Evolutionary conservation across 2,329 filamentous ascomycete genomes (phyloP), one percentile per base, ranked within the genome.

Genomic region (Didymella keratinophila): DNA sequence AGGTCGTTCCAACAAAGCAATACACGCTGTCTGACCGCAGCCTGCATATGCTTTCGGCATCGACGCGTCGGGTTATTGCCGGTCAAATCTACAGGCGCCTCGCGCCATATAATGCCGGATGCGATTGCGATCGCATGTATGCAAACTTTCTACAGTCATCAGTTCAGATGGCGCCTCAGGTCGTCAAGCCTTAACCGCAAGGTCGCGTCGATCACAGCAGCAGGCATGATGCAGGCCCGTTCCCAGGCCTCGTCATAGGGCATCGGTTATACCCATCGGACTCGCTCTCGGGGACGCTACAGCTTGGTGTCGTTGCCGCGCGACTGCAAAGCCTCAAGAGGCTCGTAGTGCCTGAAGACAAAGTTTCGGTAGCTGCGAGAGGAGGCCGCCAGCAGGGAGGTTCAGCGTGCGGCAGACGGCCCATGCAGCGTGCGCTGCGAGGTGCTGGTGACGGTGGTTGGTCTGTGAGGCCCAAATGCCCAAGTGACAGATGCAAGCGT

Each of bases 401-500:
- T 57, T 61, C 62, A 64, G 60, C 56, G 20, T 63, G 57, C 60
- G 49, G 52, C 55, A 49, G 58, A 58, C 58, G 56, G 59, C 60
- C 55, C 58, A 59, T 58, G 58, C 64, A 52, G 59, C 59, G 42
- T 41, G 45, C 42, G 58, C 52, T 60, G 64, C 57, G 53, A 60
- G 45, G 58, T 64, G 63, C 63, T 58, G 56, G 54, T 46, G 51
- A 57, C 51, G 36, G 49, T 66, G 68, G 65, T 68, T 70, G 63
- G 68, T 46, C 61, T 64, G 52, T 52, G 52, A 62, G 64, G 61
- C 65, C 63, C 70, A 66, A 66, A 65, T 63, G 64, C 63, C 60
- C 66, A 60, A 74, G 65, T 75, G 70, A 70, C 72, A 71, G 64
- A 62, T 58, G 66, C 66, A 73, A 68, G 71, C 65, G 69, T 71